These are phyloP conservation scores for Globisporangium perplexum DNA, from an alignment of 352 stramenopile species.

Conservation along the genomic window DNA sequence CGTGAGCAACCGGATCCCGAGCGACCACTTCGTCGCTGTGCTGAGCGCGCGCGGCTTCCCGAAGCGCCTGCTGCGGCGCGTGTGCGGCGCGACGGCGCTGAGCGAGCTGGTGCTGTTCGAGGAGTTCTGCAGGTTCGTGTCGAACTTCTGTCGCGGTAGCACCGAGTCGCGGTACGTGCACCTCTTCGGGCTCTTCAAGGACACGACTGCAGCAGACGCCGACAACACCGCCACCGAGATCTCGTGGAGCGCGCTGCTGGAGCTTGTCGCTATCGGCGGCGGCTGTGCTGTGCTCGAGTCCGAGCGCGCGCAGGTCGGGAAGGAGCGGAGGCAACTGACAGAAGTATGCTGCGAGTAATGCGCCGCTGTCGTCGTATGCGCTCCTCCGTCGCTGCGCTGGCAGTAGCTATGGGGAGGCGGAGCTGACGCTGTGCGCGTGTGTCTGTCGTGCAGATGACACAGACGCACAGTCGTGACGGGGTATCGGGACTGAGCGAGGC, in stretches of 20 bases:
- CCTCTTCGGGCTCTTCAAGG: slow-evolving; percentile 60
- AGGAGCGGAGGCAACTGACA: slow-evolving; percentile 31
- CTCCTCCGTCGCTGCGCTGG: neutral
- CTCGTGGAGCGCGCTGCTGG: slow-evolving; percentile 31
- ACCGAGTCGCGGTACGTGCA: slow-evolving; percentile 28
- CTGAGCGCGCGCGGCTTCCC: slow-evolving; percentile 45
- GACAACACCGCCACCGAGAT: slow-evolving; percentile 12
- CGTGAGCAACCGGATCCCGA: slow-evolving; percentile 58
- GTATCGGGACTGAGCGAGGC: slow-evolving; percentile 24
- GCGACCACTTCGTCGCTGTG: slow-evolving; percentile 49
- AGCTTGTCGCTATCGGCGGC: slow-evolving; percentile 28
- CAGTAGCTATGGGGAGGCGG: neutral
- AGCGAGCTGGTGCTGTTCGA: slow-evolving; percentile 65
- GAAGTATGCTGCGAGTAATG: slow-evolving; percentile 23
- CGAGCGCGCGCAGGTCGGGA: slow-evolving; percentile 14
- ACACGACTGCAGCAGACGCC: slow-evolving; percentile 11
- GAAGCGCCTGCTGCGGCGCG: slow-evolving; percentile 29
- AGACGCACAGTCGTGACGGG: neutral
- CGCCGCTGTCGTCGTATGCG: neutral
- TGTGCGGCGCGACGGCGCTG: slow-evolving; percentile 35
- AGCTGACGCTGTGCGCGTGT: neutral
- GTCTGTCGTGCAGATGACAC: neutral
- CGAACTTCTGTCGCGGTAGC: slow-evolving; percentile 61
- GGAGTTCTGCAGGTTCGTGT: slow-evolving; percentile 79
- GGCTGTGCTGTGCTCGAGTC: slow-evolving; percentile 18